Evolutionary conservation across 371 early-diverging fungal species (phyloP).

Genomic region (Conidiobolus incongruus): DNA sequence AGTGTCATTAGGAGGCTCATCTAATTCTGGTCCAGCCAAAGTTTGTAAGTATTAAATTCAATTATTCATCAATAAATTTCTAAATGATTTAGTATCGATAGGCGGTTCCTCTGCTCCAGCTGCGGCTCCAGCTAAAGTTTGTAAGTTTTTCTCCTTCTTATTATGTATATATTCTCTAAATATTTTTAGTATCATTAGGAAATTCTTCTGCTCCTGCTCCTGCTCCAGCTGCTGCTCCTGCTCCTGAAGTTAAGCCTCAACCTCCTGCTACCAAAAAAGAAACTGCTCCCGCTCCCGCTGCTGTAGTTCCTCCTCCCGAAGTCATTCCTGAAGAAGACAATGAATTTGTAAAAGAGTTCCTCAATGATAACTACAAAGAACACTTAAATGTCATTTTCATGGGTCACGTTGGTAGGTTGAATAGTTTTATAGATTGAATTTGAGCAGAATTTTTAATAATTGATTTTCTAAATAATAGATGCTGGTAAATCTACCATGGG

Average conservation of each 20-base stretch:
- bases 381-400: constrained; percentile 95
- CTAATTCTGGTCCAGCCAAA: constrained; percentile 8
- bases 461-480: too few species aligned
- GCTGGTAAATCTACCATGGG: constrained; percentile 99
- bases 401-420: constrained; percentile 79
- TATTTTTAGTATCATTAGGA: neutral
- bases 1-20: constrained; percentile 3
- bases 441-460: neutral
- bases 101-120: neutral
- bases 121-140: constrained; percentile 8
- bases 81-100: neutral
- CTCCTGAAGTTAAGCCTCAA: too few species aligned
- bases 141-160: neutral
- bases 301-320: constrained; percentile 4
- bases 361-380: constrained; percentile 64
- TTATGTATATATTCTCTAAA: neutral
- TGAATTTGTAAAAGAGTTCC: constrained; percentile 24
- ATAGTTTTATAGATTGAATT: neutral
- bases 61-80: neutral
- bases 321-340: constrained; percentile 15
- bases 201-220: neutral
- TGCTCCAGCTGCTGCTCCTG: constrained; percentile 5
- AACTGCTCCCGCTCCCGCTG: constrained; percentile 4
- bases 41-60: constrained; percentile 4
- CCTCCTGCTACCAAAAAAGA: constrained; percentile 5